phyloP scores from a whole-genome alignment of 2,329 filamentous ascomycete species.

The Talaromyces funiculosus region DNA sequence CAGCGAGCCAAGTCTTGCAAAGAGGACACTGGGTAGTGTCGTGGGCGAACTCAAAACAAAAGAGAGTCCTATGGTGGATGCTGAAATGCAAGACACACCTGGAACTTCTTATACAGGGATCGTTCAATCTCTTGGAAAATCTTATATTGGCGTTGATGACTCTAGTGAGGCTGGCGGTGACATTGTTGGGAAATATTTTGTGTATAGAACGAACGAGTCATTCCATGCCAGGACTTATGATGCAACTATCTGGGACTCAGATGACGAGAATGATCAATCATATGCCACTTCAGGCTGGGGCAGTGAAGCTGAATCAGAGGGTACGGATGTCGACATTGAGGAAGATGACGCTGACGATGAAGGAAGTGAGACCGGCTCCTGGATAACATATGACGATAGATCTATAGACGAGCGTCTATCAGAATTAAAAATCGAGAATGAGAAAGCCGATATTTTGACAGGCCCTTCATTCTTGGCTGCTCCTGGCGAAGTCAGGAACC shows the following conservation, averaged over 20 bases:
- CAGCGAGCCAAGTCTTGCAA: not conserved
- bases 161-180: not conserved
- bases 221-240: conserved; percentile 1
- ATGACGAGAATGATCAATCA: not conserved
- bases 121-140: not conserved
- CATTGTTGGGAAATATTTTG: not conserved
- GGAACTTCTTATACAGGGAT: not conserved
- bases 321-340: not conserved
- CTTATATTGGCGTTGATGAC: not conserved
- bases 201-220: conserved; percentile 5
- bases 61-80: not conserved
- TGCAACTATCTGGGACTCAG: not conserved
- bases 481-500: not conserved
- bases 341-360: conserved; percentile 5
- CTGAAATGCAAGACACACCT: not conserved
- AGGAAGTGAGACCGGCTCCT: not conserved
- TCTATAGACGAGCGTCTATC: not conserved
- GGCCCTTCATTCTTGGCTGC: not conserved
- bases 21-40: not conserved
- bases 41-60: not conserved
- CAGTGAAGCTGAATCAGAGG: not conserved
- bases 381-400: not conserved
- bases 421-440: not conserved
- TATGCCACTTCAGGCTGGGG: not conserved
- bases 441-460: not conserved